Base-by-base conservation (phyloP, 1,284 basidiomycete species). In the Cutaneotrichosporon curvatum region DNA sequence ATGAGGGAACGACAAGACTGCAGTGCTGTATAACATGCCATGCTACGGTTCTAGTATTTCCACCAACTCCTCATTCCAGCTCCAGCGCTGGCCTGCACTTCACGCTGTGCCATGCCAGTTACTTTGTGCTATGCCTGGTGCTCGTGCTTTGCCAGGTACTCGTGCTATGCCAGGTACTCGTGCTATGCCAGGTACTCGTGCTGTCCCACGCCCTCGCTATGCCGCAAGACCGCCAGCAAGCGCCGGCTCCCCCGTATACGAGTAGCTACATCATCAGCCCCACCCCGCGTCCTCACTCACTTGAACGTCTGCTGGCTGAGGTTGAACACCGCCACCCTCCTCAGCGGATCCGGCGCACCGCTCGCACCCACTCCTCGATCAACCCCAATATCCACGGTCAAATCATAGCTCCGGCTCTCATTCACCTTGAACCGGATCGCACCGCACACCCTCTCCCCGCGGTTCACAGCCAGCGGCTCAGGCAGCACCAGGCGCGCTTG, bases 391-490 rank as follows among this genome's bases (percentile, higher is more conserved):
- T 69, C 59, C 20, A 72, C 45, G 1, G 60, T 59, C 18, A 72
- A 55, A 51, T 72, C 67, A 50, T 72, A 72, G 18, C 68, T 70
- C 11, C 70, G 45, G 4, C 61, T 52, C 16, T 68, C 63, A 52
- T 72, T 70, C 30, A 65, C 65, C 52, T 56, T 59, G 47, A 56
- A 60, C 19, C 40, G 48, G 19, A 72, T 56, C 4, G 57, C 45
- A n/a, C 68, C 70, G 25, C 58, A 50, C 4, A 72, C 51, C 20
- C 57, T 55, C 43, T 71, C 66, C 11, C 60, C 61, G 30, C 65
- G 63, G 59, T 73, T 73, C 6, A 64, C 65, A 2, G 72, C 72
- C n/a, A 73, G 55, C 8, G 72, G 72, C 46, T 73, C 72, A 5
- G 69, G 59, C 11, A 70, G 58, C 4, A 70, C 50, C 14, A 68